Base-by-base conservation (phyloP, 805 yeast genomes). In the Saccharomycopsis olivae region DNA sequence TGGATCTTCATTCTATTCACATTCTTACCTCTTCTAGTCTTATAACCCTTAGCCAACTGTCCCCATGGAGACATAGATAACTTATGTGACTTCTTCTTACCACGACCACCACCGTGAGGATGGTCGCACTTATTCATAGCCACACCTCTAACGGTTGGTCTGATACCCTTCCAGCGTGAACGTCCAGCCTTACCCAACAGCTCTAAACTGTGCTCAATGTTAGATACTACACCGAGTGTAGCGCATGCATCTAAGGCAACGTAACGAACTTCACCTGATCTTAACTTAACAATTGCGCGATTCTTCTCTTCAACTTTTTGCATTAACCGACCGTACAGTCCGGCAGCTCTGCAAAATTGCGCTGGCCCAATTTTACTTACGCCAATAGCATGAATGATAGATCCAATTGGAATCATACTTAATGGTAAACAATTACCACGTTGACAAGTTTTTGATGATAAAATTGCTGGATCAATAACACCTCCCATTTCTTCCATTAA, bases 51-150 rank as follows among this genome's bases (percentile, higher is more conserved):
- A 31, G 89, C 80, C 55, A 82, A 62, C 46, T 78, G 79, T 54
- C 98, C 98, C 96, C 97, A 89, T 59, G 94, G 94, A 41, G 95
- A 83, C 68, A 82, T 85, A 15, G 97, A 84, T 44, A 82, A 71
- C 66, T 86, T 89, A 64, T 89, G 88, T 49, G 95, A 85, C 77
- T 92, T 92, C 46, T 95, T 83, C 63, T 92, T 92, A 75, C 98
- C 98, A 72, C 98, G 79, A 66, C 98, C 98, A 79, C 98, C 98
- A 70, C 98, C 98, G 56, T 86, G 88, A 49, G 98, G 98, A 68
- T 92, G 98, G 62, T 92, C 96, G 58, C 78, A 75, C 49, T 92
- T 92, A 65, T 92, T 92, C 95, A 85, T 86, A 36, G 98, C 97
- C 52, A 86, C 84, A 73, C 98, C 98, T 68, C 98, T 81, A 29